A percentile compares a stretch with the other conserved stretches of the same genome.
phyloP scores from a whole-genome alignment of 371 early-diverging fungal species.

The Mucor saturninus region DNA sequence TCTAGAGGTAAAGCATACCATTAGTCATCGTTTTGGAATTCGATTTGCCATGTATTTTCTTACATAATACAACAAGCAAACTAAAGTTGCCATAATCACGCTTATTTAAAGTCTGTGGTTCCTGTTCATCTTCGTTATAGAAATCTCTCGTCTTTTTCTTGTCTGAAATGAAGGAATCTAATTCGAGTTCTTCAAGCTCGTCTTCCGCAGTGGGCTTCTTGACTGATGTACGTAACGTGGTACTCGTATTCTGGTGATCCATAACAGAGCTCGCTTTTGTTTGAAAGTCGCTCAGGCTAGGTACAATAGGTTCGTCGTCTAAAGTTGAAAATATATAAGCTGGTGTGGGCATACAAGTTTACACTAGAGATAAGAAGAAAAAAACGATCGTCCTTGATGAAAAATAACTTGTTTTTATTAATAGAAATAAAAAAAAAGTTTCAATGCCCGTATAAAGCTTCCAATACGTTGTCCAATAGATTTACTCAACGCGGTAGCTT shows the following conservation, averaged over 20 bases:
- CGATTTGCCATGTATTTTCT: slow-evolving; percentile 21
- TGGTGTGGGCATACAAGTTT: slow-evolving; percentile 21
- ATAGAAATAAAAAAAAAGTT: no score
- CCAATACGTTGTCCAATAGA: no score
- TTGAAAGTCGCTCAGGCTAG: slow-evolving; percentile 15
- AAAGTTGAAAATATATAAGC: slow-evolving; percentile 44
- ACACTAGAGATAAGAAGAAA: neutral
- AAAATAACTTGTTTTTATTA: slow-evolving; percentile 1
- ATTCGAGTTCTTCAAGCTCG: slow-evolving; percentile 45
- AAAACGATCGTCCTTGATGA: neutral
- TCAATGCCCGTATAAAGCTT: no score
- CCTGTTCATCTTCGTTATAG: neutral
- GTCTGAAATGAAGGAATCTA: slow-evolving; percentile 26
- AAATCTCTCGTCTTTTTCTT: slow-evolving; percentile 2
- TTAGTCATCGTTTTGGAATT: slow-evolving; percentile 1
- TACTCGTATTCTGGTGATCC: slow-evolving; percentile 41
- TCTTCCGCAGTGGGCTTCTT: slow-evolving; percentile 34
- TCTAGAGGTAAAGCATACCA: slow-evolving; percentile 43
- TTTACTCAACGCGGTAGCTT: no score
- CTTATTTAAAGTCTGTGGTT: slow-evolving; percentile 29
- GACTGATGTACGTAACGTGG: slow-evolving; percentile 32
- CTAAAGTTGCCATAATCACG: slow-evolving; percentile 69
- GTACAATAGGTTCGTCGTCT: slow-evolving; percentile 47
- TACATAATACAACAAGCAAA: slow-evolving; percentile 73
- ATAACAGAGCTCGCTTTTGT: slow-evolving; percentile 23